These are phyloP conservation scores for Trichoderma pleuroti DNA, from an alignment of 2,329 filamentous ascomycete genomes.

Conservation along the genomic window DNA sequence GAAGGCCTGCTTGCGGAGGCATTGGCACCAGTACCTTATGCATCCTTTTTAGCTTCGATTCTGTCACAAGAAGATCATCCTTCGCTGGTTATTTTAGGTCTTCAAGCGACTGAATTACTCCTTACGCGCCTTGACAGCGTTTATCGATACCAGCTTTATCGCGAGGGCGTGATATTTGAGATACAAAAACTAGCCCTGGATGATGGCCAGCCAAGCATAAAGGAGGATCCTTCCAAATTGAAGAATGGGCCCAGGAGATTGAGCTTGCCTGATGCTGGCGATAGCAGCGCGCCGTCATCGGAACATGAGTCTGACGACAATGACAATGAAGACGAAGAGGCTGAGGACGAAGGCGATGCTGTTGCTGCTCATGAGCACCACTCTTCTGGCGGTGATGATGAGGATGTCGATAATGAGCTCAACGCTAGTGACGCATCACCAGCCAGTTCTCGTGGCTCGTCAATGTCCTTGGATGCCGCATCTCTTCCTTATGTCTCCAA, in stretches of 20 bases:
- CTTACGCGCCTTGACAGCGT: slow-evolving; percentile 79
- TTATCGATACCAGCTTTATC: slow-evolving; percentile 94
- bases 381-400: slow-evolving; percentile 45
- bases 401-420: slow-evolving; percentile 50
- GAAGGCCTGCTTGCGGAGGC: slow-evolving; percentile 79
- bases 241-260: slow-evolving; percentile 15
- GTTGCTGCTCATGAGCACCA: slow-evolving; percentile 39
- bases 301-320: slow-evolving; percentile 31
- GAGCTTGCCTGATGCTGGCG: slow-evolving; percentile 1
- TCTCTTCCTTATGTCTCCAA: slow-evolving; percentile 47
- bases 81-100: slow-evolving; percentile 76
- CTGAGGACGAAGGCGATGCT: slow-evolving; percentile 28
- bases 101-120: slow-evolving; percentile 86
- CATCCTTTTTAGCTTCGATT: slow-evolving; percentile 92
- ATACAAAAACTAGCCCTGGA: slow-evolving; percentile 72
- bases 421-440: slow-evolving; percentile 61
- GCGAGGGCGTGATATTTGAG: slow-evolving; percentile 91
- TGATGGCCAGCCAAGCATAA: slow-evolving; percentile 30
- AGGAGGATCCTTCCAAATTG: background rate
- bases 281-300: slow-evolving; percentile 27
- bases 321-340: slow-evolving; percentile 24
- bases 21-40: slow-evolving; percentile 83
- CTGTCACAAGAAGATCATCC: slow-evolving; percentile 92
- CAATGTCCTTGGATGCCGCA: slow-evolving; percentile 59
- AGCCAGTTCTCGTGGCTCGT: slow-evolving; percentile 62